Evolutionary conservation across 2,329 filamentous ascomycete genomes (phyloP), one percentile per base, ranked within the genome.

Genomic region (Byssothecium circinans): DNA sequence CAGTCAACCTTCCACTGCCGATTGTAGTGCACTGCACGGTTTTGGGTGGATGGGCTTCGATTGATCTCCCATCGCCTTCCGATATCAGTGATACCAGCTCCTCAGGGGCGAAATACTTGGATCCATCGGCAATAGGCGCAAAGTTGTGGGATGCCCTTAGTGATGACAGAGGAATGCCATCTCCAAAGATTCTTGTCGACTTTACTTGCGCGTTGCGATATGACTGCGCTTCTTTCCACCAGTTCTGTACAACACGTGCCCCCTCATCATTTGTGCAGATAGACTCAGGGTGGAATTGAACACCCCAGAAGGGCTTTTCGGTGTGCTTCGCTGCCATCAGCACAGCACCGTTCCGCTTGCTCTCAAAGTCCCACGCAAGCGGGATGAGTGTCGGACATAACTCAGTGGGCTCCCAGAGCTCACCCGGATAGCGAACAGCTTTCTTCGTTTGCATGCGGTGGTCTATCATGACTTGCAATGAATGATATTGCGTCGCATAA

Each of bases 241-340:
- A 96, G 61, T 88, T 89, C 41, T 70, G 70, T 29, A 95, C 76
- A 20, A 95, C 76, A 12, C 75, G 73, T 17, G 79, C 81, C 1
- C 87, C 85, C 50, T 81, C 79, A 3, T 77, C 72, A 32, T 89
- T 87, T 3, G 91, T 95, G 67, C 90, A 95, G 12, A 90, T 82
- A 0, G 89, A 95, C 69, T 96, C 91, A 0, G 91, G 91, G 63
- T 96, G 91, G 60, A 94, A 96, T 64, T 96, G 91, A 15, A 96
- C 78, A 0, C 88, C 91, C 85, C 88, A 95, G 54, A 92, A 88
- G 0, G 91, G 91, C 55, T 83, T 85, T 1, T 54, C 64, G 15
- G 67, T 72, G 67, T 95, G 90, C 53, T 78, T 82, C 14, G 86
- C 83, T 0, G 81, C 88, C 89, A 95, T 95, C n/a, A 94, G 70